Evolutionary conservation across 1,139 yeast genomes (phyloP), one percentile per base, ranked within the genome.

Genomic region (Candida sp.): DNA sequence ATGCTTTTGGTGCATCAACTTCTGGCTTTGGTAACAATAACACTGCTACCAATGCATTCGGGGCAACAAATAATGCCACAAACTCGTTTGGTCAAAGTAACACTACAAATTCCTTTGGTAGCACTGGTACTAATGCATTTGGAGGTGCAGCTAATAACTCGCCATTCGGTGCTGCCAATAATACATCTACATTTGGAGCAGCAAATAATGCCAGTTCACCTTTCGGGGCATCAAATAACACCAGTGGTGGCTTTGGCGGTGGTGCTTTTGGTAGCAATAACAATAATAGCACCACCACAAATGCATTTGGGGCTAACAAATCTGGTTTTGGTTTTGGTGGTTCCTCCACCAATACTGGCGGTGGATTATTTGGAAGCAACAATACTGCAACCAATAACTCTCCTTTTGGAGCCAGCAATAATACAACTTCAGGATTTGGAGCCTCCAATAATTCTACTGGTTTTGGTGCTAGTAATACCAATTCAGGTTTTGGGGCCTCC

Each of bases 1-100:
- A 49, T 2, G 56, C 57, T 3, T 56, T 59, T 49, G 65, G 64
- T 21, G 55, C 58, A 33, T 46, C 57, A 39, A 43, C 40, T 27
- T 52, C 58, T 25, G 52, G 58, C 5, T 56, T 58, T 40, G 59
- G 63, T 9, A 36, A 46, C 5, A 45, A 45, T 6, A 36, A 42
- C 12, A 36, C 43, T 23, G 43, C 56, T 33, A 49, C 55, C 12
- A 50, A 47, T 38, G 56, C 52, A 15, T 55, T 58, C 53, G 60
- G 63, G 21, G 40, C 45, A 12, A 46, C 35, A 34, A 49, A 43
- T 39, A 44, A 43, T 33, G 25, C 42, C 11, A 36, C 48, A 3
- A 38, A 47, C 21, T 48, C 52, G 11, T 55, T 56, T 51, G 64
- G 63, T 30, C 40, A 40, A 27, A 35, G 35, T 21, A 42, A 35